Base-by-base conservation (phyloP, 129 eudicot species). In the Gnaphalium uliginosum region DNA sequence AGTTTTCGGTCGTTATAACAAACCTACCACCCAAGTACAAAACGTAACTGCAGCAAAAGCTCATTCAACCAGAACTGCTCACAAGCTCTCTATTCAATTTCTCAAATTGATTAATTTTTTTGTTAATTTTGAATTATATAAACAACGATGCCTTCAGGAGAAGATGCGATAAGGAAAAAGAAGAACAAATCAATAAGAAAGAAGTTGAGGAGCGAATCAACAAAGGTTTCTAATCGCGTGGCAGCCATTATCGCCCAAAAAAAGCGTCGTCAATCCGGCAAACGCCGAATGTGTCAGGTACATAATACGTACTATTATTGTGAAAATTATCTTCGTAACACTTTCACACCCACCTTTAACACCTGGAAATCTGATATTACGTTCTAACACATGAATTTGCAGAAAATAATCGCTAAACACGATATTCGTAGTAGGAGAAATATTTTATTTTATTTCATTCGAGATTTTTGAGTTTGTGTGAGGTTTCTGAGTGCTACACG, bases 201-300 rank as follows among this genome's bases (percentile, higher is more conserved):
- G 74, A 94, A 91, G 81, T 23, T 72, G 60, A 80, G 86, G 4
- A 86, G 81, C 39, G 90, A 90, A 29, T 71, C 97, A 11, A 48
- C 81, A 1, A 83, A 83, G 66, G 93, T 91, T 43, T 90, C 97
- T 8, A 67, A 78, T 75, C 99, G 99, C 65, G 81, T 94, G 10
- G 99, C 96, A 68, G 78, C 93, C 79, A 82, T 93, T 56, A 93
- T 93, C 80, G 98, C 98, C 77, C 85, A 96, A 58, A 93, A 93
- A 82, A 93, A 93, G 76, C 96, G 98, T 57, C 92, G 98, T 19
- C 82, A 79, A 46, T 54, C 98, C 50, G 98, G 98, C 78, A 94
- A 94, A 83, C 98, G 98, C 70, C 84, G 97, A 74, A 71, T 58
- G 75, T 94, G 98, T 72, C 93, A 94, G 97, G 97, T 90, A 73